A percentile compares a stretch with the other conserved stretches of the same genome.
phyloP scores from a whole-genome alignment of 2,329 filamentous ascomycete species.

The Microdochium bolleyi region DNA sequence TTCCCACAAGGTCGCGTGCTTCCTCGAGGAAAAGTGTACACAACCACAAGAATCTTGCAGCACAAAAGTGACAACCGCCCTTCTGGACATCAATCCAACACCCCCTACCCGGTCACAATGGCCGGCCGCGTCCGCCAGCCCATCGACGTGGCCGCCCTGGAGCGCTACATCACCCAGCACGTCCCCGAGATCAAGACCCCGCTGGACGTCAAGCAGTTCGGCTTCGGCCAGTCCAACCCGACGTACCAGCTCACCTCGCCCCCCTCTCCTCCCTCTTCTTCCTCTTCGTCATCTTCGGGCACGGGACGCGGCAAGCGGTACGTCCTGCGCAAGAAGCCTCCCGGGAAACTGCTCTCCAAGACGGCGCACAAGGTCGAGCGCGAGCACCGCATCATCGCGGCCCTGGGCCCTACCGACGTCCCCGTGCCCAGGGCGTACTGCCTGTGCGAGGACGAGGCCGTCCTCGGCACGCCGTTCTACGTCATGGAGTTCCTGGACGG shows the following conservation, averaged over 20 bases:
- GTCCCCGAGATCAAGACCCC: conserved; percentile 77
- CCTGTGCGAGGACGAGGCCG: conserved; percentile 71
- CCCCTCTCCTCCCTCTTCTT: too few species aligned
- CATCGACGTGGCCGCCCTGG: conserved; percentile 69
- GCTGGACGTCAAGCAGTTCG: conserved; percentile 81
- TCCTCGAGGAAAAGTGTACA: too few species aligned
- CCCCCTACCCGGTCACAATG: conserved; percentile 36
- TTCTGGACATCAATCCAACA: too few species aligned
- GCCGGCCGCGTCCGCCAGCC: conserved; percentile 79
- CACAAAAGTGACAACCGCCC: too few species aligned
- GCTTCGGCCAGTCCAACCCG: conserved; percentile 4
- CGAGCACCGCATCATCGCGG: conserved; percentile 81
- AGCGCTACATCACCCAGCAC: conserved; percentile 64
- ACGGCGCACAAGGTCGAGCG: conserved; percentile 91
- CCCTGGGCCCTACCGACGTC: conserved; percentile 68
- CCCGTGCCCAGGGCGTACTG: conserved; percentile 75
- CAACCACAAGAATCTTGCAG: too few species aligned
- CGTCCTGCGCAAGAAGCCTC: conserved; percentile 92
- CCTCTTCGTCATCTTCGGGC: too few species aligned
- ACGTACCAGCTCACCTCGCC: conserved; percentile 5
- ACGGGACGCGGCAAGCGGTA: conserved; percentile 61
- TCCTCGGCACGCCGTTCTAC: conserved; percentile 87
- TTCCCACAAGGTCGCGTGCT: too few species aligned
- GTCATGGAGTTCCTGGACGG: conserved; percentile 93
- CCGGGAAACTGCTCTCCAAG: conserved; percentile 79